phyloP scores from a whole-genome alignment of 305 asterid species.

The Lippia alba region DNA sequence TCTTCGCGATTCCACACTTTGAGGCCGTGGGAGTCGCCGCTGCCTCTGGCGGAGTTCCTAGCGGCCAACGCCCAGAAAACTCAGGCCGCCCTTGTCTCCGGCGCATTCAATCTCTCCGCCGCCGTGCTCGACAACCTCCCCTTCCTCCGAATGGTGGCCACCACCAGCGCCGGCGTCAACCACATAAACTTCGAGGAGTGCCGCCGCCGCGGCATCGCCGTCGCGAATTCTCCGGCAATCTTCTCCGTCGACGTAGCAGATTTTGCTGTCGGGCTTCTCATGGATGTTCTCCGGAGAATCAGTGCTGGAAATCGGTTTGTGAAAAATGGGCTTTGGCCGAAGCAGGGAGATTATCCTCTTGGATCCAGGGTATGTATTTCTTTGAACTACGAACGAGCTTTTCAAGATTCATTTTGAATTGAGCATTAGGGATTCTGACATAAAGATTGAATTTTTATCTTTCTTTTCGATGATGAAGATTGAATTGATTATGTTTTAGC shows the following conservation, averaged over 20 bases:
- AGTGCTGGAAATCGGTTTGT: slow-evolving; percentile 54
- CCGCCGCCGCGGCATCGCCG: slow-evolving; percentile 58
- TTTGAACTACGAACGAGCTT: neutral
- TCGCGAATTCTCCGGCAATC: slow-evolving; percentile 46
- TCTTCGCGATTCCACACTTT: slow-evolving; percentile 46
- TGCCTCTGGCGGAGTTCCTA: slow-evolving; percentile 53
- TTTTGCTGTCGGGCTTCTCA: slow-evolving; percentile 65
- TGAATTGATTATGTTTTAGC: neutral
- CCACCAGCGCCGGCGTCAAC: slow-evolving; percentile 71
- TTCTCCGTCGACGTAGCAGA: slow-evolving; percentile 75
- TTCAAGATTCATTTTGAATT: too few species aligned
- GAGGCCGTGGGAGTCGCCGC: slow-evolving; percentile 63
- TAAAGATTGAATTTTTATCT: too few species aligned
- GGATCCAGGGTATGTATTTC: slow-evolving; percentile 50
- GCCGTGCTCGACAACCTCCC: slow-evolving; percentile 58
- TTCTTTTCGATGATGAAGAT: neutral
- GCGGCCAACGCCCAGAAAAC: slow-evolving; percentile 45
- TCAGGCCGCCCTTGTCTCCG: slow-evolving; percentile 52
- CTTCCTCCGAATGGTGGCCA: slow-evolving; percentile 51
- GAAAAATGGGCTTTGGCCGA: slow-evolving; percentile 55
- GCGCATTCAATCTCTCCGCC: slow-evolving; percentile 35
- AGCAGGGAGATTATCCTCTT: slow-evolving; percentile 47
- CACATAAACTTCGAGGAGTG: slow-evolving; percentile 68
- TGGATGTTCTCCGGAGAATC: slow-evolving; percentile 61
- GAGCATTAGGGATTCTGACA: too few species aligned